A percentile compares a stretch with the other conserved stretches of the same genome.
Evolutionary conservation across 2,329 filamentous ascomycete genomes (phyloP).

Genomic region (Clarireedia hainanense): DNA sequence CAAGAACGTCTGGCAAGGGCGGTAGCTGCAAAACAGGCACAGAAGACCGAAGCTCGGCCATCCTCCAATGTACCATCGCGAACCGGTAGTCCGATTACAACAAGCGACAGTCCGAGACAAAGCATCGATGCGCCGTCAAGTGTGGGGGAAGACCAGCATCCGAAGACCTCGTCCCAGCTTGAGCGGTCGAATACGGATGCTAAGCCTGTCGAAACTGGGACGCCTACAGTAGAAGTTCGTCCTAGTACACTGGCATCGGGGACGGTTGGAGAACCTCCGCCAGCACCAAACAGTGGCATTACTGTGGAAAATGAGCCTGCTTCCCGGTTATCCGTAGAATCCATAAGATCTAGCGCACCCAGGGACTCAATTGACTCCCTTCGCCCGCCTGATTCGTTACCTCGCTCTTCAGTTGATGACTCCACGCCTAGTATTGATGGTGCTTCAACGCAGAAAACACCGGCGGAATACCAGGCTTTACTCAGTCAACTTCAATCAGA

Average conservation of each 20-base stretch:
- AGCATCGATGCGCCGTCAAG: conserved; percentile 35
- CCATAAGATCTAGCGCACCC: conserved; percentile 20
- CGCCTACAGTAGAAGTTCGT: conserved; percentile 15
- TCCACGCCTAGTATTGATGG: conserved; percentile 12
- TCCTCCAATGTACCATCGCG: conserved; percentile 42
- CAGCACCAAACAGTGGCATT: conserved; percentile 10
- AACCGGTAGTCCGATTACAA: conserved; percentile 43
- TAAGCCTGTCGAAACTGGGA: not conserved
- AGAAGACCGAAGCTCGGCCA: conserved; percentile 38
- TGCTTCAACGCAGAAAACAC: conserved; percentile 9
- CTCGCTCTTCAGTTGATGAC: conserved; percentile 27
- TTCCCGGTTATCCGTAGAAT: conserved; percentile 25
- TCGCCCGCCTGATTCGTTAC: conserved; percentile 14
- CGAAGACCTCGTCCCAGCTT: not conserved
- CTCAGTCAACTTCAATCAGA: conserved; percentile 31
- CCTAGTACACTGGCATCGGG: conserved; percentile 8
- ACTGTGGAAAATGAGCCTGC: conserved; percentile 17
- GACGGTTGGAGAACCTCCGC: not conserved
- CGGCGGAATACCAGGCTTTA: conserved; percentile 33
- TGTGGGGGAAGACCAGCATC: conserved; percentile 6
- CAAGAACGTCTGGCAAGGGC: conserved; percentile 87
- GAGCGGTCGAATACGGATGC: not conserved
- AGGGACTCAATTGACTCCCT: conserved; percentile 20
- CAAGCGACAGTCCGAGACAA: conserved; percentile 34
- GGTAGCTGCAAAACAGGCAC: conserved; percentile 60